Evolutionary conservation across 2,329 filamentous ascomycete genomes (phyloP).

Genomic region (Penicillium sp.): DNA sequence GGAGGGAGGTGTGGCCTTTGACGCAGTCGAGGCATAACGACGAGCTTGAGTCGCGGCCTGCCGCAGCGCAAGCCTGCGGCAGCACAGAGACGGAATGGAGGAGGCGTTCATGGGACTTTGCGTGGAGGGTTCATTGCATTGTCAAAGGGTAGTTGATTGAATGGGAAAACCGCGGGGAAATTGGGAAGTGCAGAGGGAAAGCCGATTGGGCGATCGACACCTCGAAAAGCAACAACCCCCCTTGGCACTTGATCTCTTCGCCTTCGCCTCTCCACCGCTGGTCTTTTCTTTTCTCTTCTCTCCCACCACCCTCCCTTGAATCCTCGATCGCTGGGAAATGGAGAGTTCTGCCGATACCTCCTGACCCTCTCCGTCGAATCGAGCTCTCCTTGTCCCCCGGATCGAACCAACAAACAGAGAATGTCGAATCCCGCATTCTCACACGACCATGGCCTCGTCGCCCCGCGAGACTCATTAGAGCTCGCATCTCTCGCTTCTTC

Average conservation of each 20-base stretch:
- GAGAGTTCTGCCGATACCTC: slow-evolving; percentile 12
- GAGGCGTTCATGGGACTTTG: slow-evolving; percentile 21
- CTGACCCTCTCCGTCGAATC: slow-evolving; percentile 8
- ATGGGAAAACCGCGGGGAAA: slow-evolving; percentile 22
- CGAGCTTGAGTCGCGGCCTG: slow-evolving; percentile 17
- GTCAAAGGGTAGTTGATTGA: not conserved
- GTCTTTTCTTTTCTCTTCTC: not conserved
- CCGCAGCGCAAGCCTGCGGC: slow-evolving; percentile 16
- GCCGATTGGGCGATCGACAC: slow-evolving; percentile 29
- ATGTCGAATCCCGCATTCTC: slow-evolving; percentile 41
- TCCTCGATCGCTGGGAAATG: slow-evolving; percentile 8
- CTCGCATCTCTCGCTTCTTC: slow-evolving; percentile 92
- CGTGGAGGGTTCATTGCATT: not conserved
- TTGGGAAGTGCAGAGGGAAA: slow-evolving; percentile 17
- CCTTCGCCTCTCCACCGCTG: slow-evolving; percentile 2
- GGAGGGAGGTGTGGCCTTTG: slow-evolving; percentile 9
- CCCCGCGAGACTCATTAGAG: slow-evolving; percentile 87
- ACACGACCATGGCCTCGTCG: slow-evolving; percentile 35
- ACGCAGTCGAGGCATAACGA: slow-evolving; percentile 28
- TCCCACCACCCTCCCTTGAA: not conserved
- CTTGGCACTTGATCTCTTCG: not conserved
- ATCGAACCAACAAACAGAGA: slow-evolving; percentile 12
- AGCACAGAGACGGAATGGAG: slow-evolving; percentile 16
- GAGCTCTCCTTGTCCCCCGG: not conserved
- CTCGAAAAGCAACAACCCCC: slow-evolving; percentile 9